Evolutionary conservation across 176 grass and related monocot genomes (phyloP), one percentile per base, ranked within the genome.

Genomic region (Juncus inflexus): DNA sequence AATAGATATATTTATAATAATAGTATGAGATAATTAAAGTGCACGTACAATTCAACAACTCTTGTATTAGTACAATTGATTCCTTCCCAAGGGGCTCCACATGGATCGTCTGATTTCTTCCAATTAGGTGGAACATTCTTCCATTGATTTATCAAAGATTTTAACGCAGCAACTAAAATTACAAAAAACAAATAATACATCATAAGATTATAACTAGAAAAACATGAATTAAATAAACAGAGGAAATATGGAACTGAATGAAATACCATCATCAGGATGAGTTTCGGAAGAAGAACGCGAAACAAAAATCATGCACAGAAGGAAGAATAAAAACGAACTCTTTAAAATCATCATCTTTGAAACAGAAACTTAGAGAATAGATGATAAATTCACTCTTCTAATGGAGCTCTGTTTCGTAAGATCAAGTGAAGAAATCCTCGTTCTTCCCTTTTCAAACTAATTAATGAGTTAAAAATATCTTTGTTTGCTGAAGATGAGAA

Each of bases 1-100:
- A 5, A 38, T 66, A 16, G 19, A 74, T 28, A 1, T 28, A 28
- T 60, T 37, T 55, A 5, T 45, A 9, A 14, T 54, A 10, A 2
- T 7, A 60, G 50, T 9, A 50, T 39, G 36, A 9, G 4, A 42
- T 12, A 40, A 65, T 66, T 61, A 15, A 73, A 28, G 6, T 43
- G 9, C 54, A 83, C 79, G 79, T 80, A 96, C 87, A 96, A 12
- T 57, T 57, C 47, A 45, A 76, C 87, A 52, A 96, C 59, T 68
- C 87, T 85, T 40, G 74, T 65, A 14, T 83, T 79, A 35, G 7
- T 36, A 52, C 84, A 87, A n/a, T 2, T 1, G 36, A 96, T 19
- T 40, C 91, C 87, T 38, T 79, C 84, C 91, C 91, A 96, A 7
- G 4, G 37, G 4, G 35, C 19, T 2, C 62, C 78, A 12, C 90